Base-by-base conservation (phyloP, 495 filamentous ascomycete species). In the Sphaerosporella brunnea region DNA sequence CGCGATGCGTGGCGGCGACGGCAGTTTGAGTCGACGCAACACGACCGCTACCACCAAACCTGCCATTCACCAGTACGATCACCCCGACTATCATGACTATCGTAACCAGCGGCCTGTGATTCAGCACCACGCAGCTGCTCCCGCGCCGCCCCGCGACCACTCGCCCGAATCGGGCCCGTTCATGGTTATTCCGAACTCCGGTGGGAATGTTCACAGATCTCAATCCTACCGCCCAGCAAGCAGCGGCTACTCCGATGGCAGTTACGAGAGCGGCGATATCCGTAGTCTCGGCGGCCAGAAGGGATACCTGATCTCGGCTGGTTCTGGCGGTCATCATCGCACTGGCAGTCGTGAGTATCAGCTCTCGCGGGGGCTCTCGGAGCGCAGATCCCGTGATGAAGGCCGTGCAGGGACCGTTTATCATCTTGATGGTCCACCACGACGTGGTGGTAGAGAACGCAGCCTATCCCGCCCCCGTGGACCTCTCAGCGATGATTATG, bases 361-460 rank as follows among this genome's bases (percentile, higher is more conserved):
- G 13, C 51, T 54, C 51, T 50, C 9, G 42, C 49, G 32, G 50
- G 51, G 35, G 45, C 41, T 32, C 35, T 23, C 9, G 16, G 20
- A 39, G 9, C 43, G 43, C 4, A 4, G 28, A 51, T 40, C 23
- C 36, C 23, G 8, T 44, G 51, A 19, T 47, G 50, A 23, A n/a
- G n/a, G n/a, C n/a, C n/a, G n/a, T n/a, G 36, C 50, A 19, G 55
- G 55, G 18, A 59, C 54, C 16, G 40, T 59, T 19, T 59, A 59
- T 32, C 32, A 51, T 32, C 51, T 52, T 3, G 49, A 45, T 20
- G 41, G 46, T 13, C 56, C 58, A 26, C 55, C 32, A 16, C 46
- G 58, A 28, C 55, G 49, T 7, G 47, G 39, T 20, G 46, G 19
- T 25, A 46, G 48, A 21, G 56, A 58, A 26, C 37, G 56, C 28